These are phyloP conservation scores for Cichorium intybus DNA, from an alignment of 140 eudicot species.

Conservation along the genomic window DNA sequence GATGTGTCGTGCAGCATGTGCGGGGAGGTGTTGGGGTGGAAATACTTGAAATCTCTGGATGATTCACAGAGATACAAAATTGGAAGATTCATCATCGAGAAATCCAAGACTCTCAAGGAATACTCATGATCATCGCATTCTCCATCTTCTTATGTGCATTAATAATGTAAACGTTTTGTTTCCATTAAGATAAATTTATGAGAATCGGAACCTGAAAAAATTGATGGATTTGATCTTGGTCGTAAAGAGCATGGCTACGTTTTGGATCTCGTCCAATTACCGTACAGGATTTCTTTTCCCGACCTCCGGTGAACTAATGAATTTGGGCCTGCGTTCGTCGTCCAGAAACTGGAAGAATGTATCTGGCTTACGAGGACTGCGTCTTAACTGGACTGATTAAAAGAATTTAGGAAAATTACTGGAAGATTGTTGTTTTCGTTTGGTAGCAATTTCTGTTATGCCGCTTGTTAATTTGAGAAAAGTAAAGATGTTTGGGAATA, in stretches of 20 bases:
- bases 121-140: constrained; percentile 27
- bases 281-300: constrained; percentile 10
- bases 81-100: constrained; percentile 61
- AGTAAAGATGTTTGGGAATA: neutral
- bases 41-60: constrained; percentile 43
- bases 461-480: neutral
- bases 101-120: constrained; percentile 57
- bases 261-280: constrained; percentile 13
- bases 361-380: constrained; percentile 12
- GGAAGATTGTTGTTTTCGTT: neutral
- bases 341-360: neutral
- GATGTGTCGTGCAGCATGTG: constrained; percentile 47
- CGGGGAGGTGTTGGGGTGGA: constrained; percentile 67
- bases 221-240: constrained; percentile 76
- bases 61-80: constrained; percentile 44
- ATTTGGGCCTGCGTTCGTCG: constrained; percentile 15
- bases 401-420: neutral
- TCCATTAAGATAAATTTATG: neutral
- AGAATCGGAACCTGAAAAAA: constrained; percentile 63
- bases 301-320: neutral
- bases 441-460: neutral
- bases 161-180: neutral
- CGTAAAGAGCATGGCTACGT: constrained; percentile 52
- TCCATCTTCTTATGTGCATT: neutral
- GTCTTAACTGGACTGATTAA: constrained; percentile 6